Evolutionary conservation across 1,139 yeast genomes (phyloP).

Genomic region (Pneumocystis sp.): DNA sequence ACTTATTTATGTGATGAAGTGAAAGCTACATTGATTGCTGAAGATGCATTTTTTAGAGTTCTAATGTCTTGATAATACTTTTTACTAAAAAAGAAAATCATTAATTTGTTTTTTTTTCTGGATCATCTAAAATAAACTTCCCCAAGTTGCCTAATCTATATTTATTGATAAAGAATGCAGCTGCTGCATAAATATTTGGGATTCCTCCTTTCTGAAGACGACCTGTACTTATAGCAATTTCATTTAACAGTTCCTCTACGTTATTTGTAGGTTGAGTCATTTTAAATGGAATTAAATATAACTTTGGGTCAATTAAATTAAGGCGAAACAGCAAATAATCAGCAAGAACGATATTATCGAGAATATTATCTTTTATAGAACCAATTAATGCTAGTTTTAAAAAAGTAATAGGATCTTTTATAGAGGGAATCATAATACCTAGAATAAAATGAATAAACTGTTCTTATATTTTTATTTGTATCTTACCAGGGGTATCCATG

Average conservation of each 20-base stretch:
- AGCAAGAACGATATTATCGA: constrained; percentile 77
- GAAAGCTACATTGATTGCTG: background rate
- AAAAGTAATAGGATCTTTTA: constrained; percentile 67
- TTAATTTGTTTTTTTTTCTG: background rate
- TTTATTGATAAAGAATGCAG: background rate
- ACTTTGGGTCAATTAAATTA: constrained; percentile 32
- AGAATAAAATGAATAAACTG: background rate
- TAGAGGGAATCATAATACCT: constrained; percentile 24
- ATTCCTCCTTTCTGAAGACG: constrained; percentile 16
- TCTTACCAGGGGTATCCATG: constrained; percentile 85
- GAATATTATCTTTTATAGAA: constrained; percentile 51
- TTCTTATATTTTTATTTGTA: background rate
- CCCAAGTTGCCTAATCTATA: background rate
- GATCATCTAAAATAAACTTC: constrained; percentile 2
- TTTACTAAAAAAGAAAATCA: background rate
- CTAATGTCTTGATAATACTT: background rate
- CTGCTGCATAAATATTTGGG: constrained; percentile 14
- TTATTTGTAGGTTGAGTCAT: constrained; percentile 62
- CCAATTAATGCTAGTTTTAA: constrained; percentile 60
- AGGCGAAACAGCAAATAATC: constrained; percentile 66
- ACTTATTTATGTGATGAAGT: background rate
- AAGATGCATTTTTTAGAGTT: background rate
- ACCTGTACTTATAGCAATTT: constrained; percentile 31
- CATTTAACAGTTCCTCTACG: constrained; percentile 42
- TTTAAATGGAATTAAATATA: constrained; percentile 28